Evolutionary conservation across 371 early-diverging fungal species (phyloP).

Genomic region (Mortierella sp.): DNA sequence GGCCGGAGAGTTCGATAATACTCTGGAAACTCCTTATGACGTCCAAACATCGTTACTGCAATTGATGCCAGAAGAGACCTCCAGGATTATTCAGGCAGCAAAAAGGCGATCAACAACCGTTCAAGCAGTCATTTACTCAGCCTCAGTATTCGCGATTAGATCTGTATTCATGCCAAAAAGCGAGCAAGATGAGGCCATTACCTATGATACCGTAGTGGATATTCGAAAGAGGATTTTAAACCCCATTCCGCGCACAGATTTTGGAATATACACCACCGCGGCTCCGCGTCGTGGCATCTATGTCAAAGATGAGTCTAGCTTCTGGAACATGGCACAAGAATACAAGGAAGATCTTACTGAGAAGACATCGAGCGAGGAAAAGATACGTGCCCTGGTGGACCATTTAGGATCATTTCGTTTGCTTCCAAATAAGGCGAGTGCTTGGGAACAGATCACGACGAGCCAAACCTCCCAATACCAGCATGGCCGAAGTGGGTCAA

Average conservation of each 20-base stretch:
- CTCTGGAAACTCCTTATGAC: too few species aligned
- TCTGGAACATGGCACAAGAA: conserved; percentile 21
- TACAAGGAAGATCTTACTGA: conserved; percentile 23
- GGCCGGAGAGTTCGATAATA: too few species aligned
- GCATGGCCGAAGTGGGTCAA: conserved; percentile 37
- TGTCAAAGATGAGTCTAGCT: conserved; percentile 12
- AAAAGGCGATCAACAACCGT: conserved; percentile 31
- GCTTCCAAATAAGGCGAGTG: conserved; percentile 28
- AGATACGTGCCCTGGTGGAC: conserved; percentile 31
- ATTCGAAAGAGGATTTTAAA: conserved; percentile 19
- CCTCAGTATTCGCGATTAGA: conserved; percentile 31
- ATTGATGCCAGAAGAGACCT: conserved; percentile 28
- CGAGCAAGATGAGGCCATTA: conserved; percentile 10
- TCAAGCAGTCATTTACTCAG: conserved; percentile 26
- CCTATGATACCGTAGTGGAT: conserved; percentile 33
- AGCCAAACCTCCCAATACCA: conserved; percentile 26
- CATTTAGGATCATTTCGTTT: conserved; percentile 36
- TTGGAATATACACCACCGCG: conserved; percentile 40
- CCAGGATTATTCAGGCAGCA: conserved; percentile 8
- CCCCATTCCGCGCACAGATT: conserved; percentile 21
- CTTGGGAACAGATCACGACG: conserved; percentile 39
- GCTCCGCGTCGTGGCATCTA: conserved; percentile 25
- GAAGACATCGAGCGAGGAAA: conserved; percentile 16
- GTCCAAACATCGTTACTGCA: too few species aligned
- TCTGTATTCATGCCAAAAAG: conserved; percentile 19